A percentile compares a stretch with the other conserved stretches of the same genome.
These are phyloP conservation scores for Bipolaris gigantea DNA, from an alignment of 2,329 filamentous ascomycete species.

Conservation along the genomic window DNA sequence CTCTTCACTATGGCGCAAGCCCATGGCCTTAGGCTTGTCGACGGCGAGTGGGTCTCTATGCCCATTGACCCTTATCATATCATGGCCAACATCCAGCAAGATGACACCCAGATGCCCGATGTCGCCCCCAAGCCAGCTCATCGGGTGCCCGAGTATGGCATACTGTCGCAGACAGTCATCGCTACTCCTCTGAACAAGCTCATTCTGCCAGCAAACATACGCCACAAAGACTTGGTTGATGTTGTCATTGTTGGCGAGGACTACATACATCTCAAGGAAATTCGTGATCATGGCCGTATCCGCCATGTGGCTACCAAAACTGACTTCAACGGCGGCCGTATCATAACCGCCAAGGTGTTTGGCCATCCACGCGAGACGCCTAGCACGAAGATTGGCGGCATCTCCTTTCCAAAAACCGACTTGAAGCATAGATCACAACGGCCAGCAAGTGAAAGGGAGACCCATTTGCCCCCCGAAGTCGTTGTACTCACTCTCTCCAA, in stretches of 20 bases:
- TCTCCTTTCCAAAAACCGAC: conserved; percentile 19
- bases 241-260: conserved; percentile 84
- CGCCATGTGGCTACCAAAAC: conserved; percentile 75
- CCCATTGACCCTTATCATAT: conserved; percentile 48
- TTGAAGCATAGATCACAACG: conserved; percentile 15
- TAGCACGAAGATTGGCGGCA: conserved; percentile 23
- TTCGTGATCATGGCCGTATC: conserved; percentile 69
- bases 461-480: conserved; percentile 68
- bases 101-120: conserved; percentile 32
- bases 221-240: conserved; percentile 72
- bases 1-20: conserved; percentile 32
- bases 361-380: conserved; percentile 50
- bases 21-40: conserved; percentile 30
- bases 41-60: conserved; percentile 42
- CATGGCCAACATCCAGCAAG: conserved; percentile 40
- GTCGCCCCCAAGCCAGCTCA: conserved; percentile 35
- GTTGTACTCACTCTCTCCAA: conserved; percentile 75
- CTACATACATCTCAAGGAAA: conserved; percentile 78
- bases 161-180: conserved; percentile 78
- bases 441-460: conserved; percentile 26
- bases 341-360: conserved; percentile 77
- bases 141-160: conserved; percentile 61
- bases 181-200: conserved; percentile 74
- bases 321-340: conserved; percentile 72
- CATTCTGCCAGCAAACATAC: conserved; percentile 78